A percentile compares a stretch with the other conserved stretches of the same genome.
Conservation (phyloP, 768 basidiomycete species). For the Termitomyces sp. region DNA sequence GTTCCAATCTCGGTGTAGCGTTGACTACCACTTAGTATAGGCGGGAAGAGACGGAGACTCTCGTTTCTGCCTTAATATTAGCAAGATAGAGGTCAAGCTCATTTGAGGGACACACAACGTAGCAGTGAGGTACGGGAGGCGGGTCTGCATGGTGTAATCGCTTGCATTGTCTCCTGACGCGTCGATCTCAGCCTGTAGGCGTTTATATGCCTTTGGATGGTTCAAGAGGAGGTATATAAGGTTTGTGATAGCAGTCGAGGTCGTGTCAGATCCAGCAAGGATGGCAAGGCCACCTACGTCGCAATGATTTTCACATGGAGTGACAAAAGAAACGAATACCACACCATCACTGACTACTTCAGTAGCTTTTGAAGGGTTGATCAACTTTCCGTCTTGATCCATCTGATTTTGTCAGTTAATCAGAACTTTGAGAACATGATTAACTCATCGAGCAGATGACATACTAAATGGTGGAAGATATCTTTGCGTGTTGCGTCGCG, state of each 20-base stretch:
- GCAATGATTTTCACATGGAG: too few species aligned
- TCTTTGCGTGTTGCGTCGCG: slow-evolving; percentile 34
- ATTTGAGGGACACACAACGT: slow-evolving; percentile 25
- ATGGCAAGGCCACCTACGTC: slow-evolving; percentile 27
- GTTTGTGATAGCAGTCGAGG: slow-evolving; percentile 28
- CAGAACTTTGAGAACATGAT: background rate
- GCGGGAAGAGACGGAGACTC: slow-evolving; percentile 42
- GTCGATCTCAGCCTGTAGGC: slow-evolving; percentile 33
- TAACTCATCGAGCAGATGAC: background rate
- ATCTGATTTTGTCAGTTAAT: slow-evolving; percentile 22
- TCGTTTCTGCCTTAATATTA: slow-evolving; percentile 37
- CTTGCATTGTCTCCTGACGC: slow-evolving; percentile 19
- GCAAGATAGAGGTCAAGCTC: background rate
- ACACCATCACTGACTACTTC: slow-evolving; percentile 37
- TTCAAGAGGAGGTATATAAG: slow-evolving; percentile 30
- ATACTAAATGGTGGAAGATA: slow-evolving; percentile 36
- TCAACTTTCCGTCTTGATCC: slow-evolving; percentile 34
- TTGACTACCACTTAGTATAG: slow-evolving; percentile 44
- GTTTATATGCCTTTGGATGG: slow-evolving; percentile 27
- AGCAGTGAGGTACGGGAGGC: slow-evolving; percentile 32
- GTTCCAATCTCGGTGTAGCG: slow-evolving; percentile 36
- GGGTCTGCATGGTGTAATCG: slow-evolving; percentile 22
- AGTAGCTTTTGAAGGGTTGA: slow-evolving; percentile 23
- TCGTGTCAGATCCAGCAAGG: slow-evolving; percentile 40
- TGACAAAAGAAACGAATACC: too few species aligned